These are phyloP conservation scores for Monosporascus sp. DNA, from an alignment of 2,329 filamentous ascomycete genomes.

Conservation along the genomic window DNA sequence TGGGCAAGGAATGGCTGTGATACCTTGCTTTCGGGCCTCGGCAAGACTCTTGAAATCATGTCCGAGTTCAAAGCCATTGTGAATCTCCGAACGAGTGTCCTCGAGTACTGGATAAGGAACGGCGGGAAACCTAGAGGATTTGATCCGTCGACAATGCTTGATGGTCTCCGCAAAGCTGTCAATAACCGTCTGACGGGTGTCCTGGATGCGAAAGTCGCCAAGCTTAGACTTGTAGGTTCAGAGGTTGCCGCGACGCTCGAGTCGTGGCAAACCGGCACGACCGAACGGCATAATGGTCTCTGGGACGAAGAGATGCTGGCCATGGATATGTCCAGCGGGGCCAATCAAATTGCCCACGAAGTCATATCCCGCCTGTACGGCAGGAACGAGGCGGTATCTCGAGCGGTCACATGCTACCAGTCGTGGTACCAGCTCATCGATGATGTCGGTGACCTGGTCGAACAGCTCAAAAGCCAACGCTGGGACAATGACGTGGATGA, in stretches of 20 bases:
- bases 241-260: slow-evolving; percentile 59
- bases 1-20: slow-evolving; percentile 62
- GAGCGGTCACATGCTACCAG: slow-evolving; percentile 59
- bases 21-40: slow-evolving; percentile 57
- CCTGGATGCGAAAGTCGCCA: slow-evolving; percentile 57
- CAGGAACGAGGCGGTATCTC: slow-evolving; percentile 60
- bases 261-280: slow-evolving; percentile 52
- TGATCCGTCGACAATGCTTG: slow-evolving; percentile 63
- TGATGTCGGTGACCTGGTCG: slow-evolving; percentile 58
- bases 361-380: slow-evolving; percentile 69
- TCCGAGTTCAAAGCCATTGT: slow-evolving; percentile 65
- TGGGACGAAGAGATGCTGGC: slow-evolving; percentile 66
- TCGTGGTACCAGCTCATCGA: slow-evolving; percentile 72
- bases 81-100: slow-evolving; percentile 61
- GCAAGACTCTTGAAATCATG: slow-evolving; percentile 53
- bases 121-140: slow-evolving; percentile 61
- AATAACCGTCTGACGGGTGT: slow-evolving; percentile 63
- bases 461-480: slow-evolving; percentile 59
- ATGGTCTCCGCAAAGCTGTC: slow-evolving; percentile 63
- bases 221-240: slow-evolving; percentile 60
- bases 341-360: slow-evolving; percentile 61
- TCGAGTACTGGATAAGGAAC: slow-evolving; percentile 72
- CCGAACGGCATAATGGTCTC: slow-evolving; percentile 48
- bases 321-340: slow-evolving; percentile 61
- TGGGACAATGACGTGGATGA: slow-evolving; percentile 75